These are phyloP conservation scores for Penicillium sp. DNA, from an alignment of 2,329 filamentous ascomycete genomes.

Conservation along the genomic window DNA sequence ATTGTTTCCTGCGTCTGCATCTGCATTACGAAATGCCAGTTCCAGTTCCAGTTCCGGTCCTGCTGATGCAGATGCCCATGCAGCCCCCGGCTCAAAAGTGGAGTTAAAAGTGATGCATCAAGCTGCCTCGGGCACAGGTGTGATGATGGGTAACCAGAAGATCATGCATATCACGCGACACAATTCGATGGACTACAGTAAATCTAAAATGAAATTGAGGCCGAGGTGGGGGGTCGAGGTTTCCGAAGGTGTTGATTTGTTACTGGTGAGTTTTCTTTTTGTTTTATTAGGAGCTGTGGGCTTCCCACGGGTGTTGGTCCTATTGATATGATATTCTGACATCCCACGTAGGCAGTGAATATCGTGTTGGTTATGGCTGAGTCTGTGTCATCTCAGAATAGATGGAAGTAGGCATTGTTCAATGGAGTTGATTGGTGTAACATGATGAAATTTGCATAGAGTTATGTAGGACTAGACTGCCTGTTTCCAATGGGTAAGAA, in stretches of 20 bases:
- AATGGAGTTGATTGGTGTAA: not conserved
- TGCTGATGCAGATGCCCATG: not conserved
- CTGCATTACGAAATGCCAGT: not conserved
- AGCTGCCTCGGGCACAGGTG: conserved; percentile 9
- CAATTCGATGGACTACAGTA: conserved; percentile 16
- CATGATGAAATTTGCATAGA: not conserved
- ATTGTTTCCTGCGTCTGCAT: conserved; percentile 6
- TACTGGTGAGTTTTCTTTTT: conserved; percentile 18
- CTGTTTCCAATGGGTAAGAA: not conserved
- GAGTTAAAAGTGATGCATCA: conserved; percentile 20
- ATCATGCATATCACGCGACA: conserved; percentile 20
- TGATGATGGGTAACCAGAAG: conserved; percentile 22
- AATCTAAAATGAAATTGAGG: conserved; percentile 12
- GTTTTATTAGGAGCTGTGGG: not conserved
- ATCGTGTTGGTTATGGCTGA: conserved; percentile 22
- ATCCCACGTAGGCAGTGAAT: conserved; percentile 16
- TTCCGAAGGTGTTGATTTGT: conserved; percentile 25
- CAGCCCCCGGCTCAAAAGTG: not conserved
- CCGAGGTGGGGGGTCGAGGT: conserved; percentile 24
- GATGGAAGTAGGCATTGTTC: not conserved
- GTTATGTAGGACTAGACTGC: not conserved
- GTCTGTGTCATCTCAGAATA: not conserved
- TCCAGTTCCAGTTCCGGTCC: not conserved
- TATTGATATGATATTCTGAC: not conserved
- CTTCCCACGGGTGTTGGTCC: not conserved